A percentile compares a stretch with the other conserved stretches of the same genome.
phyloP scores from a whole-genome alignment of 2,329 filamentous ascomycete genomes.

The Stachybotrys echinatus region DNA sequence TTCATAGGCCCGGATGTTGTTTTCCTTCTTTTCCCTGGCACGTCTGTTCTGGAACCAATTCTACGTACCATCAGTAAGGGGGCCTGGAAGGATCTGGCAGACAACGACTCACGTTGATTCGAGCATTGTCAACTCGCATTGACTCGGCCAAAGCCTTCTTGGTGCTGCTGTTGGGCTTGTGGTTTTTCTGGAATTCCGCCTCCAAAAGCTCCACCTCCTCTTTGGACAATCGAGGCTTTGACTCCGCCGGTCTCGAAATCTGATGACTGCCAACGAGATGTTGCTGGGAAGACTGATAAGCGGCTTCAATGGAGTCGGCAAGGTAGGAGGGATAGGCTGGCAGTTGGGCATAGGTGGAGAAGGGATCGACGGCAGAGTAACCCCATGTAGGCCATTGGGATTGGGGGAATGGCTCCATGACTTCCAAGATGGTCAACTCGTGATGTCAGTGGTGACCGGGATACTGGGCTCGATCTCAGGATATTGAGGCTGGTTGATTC shows the following conservation, averaged over 20 bases:
- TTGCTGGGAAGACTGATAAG: slow-evolving; percentile 28
- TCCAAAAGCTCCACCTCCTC: slow-evolving; percentile 56
- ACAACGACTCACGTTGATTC: slow-evolving; percentile 51
- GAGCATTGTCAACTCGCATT: slow-evolving; percentile 57
- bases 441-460: background rate
- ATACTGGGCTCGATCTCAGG: background rate
- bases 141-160: slow-evolving; percentile 57
- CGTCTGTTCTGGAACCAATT: slow-evolving; percentile 67
- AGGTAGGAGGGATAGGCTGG: slow-evolving; percentile 29
- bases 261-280: slow-evolving; percentile 31
- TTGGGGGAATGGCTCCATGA: slow-evolving; percentile 28
- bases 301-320: slow-evolving; percentile 30
- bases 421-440: background rate
- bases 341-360: slow-evolving; percentile 23
- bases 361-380: slow-evolving; percentile 22
- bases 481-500: background rate
- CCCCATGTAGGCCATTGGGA: slow-evolving; percentile 29
- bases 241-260: slow-evolving; percentile 36
- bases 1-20: slow-evolving; percentile 40
- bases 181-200: slow-evolving; percentile 57
- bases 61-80: slow-evolving; percentile 35
- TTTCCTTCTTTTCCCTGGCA: slow-evolving; percentile 60
- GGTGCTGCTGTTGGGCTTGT: slow-evolving; percentile 56
- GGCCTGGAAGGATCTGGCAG: background rate
- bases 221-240: slow-evolving; percentile 51